These are phyloP conservation scores for Setomelanomma holmii DNA, from an alignment of 2,329 filamentous ascomycete species.

Conservation along the genomic window DNA sequence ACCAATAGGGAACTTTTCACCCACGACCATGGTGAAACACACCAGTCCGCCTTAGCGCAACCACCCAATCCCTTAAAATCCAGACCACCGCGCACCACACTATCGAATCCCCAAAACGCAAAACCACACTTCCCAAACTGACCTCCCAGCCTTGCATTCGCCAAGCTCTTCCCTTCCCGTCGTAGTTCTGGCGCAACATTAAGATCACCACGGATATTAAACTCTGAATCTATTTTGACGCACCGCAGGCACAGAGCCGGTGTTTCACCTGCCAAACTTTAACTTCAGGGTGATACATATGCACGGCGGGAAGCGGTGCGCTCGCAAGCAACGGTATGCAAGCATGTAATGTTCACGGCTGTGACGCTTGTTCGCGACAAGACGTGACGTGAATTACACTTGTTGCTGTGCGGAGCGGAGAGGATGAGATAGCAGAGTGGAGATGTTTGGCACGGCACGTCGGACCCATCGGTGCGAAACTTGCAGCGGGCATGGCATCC, in stretches of 20 bases:
- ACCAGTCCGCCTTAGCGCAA: not conserved
- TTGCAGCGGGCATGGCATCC: too few relatives aligned
- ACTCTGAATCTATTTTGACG: not conserved
- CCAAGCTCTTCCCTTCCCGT: not conserved
- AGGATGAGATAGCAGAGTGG: too few relatives aligned
- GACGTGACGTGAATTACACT: not conserved
- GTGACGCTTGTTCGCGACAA: too few relatives aligned
- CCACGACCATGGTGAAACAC: slow-evolving; percentile 10
- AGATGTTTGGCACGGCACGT: not conserved
- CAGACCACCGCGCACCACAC: not conserved
- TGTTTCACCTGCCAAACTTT: slow-evolving; percentile 6
- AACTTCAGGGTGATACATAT: not conserved
- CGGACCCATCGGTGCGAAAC: not conserved
- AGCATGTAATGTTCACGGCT: not conserved
- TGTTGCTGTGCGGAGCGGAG: not conserved
- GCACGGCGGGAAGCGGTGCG: not conserved
- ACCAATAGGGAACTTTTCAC: slow-evolving; percentile 5
- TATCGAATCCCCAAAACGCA: not conserved
- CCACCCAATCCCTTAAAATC: not conserved
- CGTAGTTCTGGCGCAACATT: not conserved
- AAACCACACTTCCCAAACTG: not conserved
- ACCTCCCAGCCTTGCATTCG: not conserved
- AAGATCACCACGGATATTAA: not conserved
- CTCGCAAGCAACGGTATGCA: not conserved
- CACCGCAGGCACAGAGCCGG: too few relatives aligned